phyloP scores from a whole-genome alignment of 2,329 filamentous ascomycete species.

The Emericellopsis atlantica region DNA sequence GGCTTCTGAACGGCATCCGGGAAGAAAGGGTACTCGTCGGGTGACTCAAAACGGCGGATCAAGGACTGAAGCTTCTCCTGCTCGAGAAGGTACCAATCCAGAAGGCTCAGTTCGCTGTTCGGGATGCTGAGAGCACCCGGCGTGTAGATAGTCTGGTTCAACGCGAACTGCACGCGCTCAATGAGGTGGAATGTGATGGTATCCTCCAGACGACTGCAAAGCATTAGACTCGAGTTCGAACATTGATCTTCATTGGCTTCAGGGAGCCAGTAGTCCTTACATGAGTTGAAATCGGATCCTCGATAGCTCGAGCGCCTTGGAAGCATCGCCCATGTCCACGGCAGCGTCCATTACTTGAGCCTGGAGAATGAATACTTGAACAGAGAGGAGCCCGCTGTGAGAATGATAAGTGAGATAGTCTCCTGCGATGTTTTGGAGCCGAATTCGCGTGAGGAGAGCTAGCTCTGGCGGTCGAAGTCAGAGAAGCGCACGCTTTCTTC shows the following conservation, averaged over 20 bases:
- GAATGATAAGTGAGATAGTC: too few species aligned
- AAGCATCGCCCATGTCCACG: conserved; percentile 76
- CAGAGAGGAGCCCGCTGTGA: not conserved
- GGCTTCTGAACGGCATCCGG: conserved; percentile 65
- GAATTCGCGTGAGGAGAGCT: too few species aligned
- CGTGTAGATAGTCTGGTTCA: conserved; percentile 76
- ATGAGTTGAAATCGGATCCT: conserved; percentile 93
- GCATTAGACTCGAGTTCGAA: conserved; percentile 4
- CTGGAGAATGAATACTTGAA: not conserved
- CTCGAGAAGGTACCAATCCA: conserved; percentile 87
- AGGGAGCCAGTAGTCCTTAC: conserved; percentile 34
- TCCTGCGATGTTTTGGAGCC: too few species aligned
- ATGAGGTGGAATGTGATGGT: conserved; percentile 96
- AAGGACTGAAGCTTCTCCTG: conserved; percentile 86
- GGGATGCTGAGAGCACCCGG: conserved; percentile 73
- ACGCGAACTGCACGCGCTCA: conserved; percentile 92
- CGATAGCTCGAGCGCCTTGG: conserved; percentile 74
- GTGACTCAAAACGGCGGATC: conserved; percentile 88
- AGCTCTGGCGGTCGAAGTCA: too few species aligned
- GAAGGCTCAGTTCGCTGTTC: conserved; percentile 60
- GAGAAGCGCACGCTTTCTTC: too few species aligned
- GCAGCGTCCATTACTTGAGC: conserved; percentile 63
- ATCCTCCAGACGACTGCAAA: conserved; percentile 76
- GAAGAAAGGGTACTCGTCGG: conserved; percentile 97
- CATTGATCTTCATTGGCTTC: not conserved